A percentile compares a stretch with the other conserved stretches of the same genome.
Evolutionary conservation across 2,329 filamentous ascomycete genomes (phyloP).

Genomic region (Hypomyces perniciosus): DNA sequence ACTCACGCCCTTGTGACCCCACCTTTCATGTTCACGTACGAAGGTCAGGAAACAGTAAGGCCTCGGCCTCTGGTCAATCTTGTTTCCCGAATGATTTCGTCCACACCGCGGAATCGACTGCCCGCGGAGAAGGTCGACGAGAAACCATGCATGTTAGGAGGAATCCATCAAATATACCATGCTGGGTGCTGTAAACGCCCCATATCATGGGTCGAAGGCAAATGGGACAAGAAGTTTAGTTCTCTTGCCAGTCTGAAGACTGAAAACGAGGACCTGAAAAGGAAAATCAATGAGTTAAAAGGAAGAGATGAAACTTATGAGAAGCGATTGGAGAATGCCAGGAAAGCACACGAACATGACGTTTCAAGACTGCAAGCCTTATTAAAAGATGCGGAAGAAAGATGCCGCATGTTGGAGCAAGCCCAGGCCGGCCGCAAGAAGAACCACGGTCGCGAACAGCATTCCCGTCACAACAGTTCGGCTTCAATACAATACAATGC

Average conservation of each 20-base stretch:
- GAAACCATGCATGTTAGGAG: constrained; percentile 39
- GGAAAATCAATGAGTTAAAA: constrained; percentile 30
- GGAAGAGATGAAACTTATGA: constrained; percentile 37
- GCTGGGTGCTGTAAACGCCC: constrained; percentile 38
- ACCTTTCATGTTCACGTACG: constrained; percentile 33
- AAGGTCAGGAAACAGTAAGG: constrained; percentile 32
- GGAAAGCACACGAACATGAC: constrained; percentile 28
- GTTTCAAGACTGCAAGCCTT: constrained; percentile 28
- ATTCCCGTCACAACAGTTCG: constrained; percentile 3
- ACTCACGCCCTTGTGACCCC: constrained; percentile 28
- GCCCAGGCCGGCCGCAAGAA: constrained; percentile 19
- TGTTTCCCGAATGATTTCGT: constrained; percentile 30
- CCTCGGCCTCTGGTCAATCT: constrained; percentile 36
- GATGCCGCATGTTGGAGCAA: constrained; percentile 25
- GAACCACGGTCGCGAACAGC: constrained; percentile 15
- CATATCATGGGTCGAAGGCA: constrained; percentile 30
- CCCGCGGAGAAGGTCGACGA: constrained; percentile 32
- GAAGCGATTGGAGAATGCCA: constrained; percentile 30
- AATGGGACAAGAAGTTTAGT: constrained; percentile 31
- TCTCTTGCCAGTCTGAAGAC: constrained; percentile 23
- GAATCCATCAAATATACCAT: constrained; percentile 43
- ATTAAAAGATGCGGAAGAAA: constrained; percentile 30
- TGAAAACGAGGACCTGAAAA: constrained; percentile 29
- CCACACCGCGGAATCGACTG: constrained; percentile 26
- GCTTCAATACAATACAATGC: constrained; percentile 13